These are phyloP conservation scores for Zasmidium cellare DNA, from an alignment of 2,329 filamentous ascomycete genomes.

Conservation along the genomic window DNA sequence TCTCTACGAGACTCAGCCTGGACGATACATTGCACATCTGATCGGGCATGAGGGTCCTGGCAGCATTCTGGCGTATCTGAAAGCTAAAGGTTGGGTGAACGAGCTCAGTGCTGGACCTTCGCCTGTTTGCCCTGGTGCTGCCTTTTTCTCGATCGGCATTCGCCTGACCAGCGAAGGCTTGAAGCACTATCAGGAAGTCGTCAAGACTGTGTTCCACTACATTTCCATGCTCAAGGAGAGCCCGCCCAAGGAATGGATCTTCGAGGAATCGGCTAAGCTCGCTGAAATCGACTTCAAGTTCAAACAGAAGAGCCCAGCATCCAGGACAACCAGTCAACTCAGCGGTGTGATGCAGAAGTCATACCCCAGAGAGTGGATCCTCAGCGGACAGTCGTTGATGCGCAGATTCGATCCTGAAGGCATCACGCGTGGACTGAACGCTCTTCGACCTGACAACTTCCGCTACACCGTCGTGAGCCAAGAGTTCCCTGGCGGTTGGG, in stretches of 20 bases:
- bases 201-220: conserved; percentile 87
- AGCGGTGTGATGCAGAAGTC: conserved; percentile 90
- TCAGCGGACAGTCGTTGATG: conserved; percentile 76
- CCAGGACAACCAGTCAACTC: conserved; percentile 81
- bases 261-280: conserved; percentile 86
- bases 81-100: conserved; percentile 87
- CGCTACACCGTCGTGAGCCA: conserved; percentile 80
- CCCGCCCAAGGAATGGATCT: conserved; percentile 87
- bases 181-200: conserved; percentile 76
- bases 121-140: conserved; percentile 75
- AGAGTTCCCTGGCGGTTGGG: conserved; percentile 79
- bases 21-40: conserved; percentile 81
- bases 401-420: conserved; percentile 76
- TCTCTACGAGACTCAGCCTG: conserved; percentile 77
- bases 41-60: conserved; percentile 92
- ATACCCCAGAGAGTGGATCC: conserved; percentile 79
- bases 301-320: conserved; percentile 87
- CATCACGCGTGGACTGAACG: conserved; percentile 72
- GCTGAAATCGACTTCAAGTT: conserved; percentile 94
- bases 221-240: conserved; percentile 79
- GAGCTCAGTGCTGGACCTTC: conserved; percentile 75
- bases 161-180: conserved; percentile 82
- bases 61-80: conserved; percentile 86
- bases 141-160: conserved; percentile 77
- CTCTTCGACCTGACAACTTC: conserved; percentile 84